Percentiles rank a stretch among this genome's conserved stretches.
Evolutionary conservation across 768 basidiomycete species (phyloP).

Genomic region (Dentipellis fragilis): DNA sequence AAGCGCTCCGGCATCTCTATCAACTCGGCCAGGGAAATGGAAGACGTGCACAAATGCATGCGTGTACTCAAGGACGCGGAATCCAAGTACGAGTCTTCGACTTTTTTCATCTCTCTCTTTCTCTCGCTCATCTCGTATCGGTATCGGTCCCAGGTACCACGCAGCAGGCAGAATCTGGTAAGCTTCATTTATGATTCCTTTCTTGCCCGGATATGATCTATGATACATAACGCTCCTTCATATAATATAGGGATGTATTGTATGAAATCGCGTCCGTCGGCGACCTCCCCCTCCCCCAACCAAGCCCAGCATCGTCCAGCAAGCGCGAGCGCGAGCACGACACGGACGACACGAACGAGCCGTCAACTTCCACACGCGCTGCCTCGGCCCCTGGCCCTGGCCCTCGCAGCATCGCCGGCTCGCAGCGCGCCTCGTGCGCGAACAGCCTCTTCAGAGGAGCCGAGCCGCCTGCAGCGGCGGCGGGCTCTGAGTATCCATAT

Average conservation of each 20-base stretch:
- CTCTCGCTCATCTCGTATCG: not conserved
- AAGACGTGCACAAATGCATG: constrained; percentile 16
- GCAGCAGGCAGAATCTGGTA: constrained; percentile 40
- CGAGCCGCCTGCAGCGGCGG: not conserved
- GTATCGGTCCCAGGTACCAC: constrained; percentile 39
- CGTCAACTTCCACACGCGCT: not conserved
- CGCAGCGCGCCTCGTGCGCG: too few species aligned
- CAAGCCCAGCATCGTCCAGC: constrained; percentile 37
- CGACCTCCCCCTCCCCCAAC: constrained; percentile 55
- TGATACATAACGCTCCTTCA: too few species aligned
- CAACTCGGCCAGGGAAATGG: constrained; percentile 11
- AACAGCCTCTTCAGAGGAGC: not conserved
- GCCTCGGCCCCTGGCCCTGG: too few species aligned
- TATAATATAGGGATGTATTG: constrained; percentile 48
- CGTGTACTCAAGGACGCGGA: constrained; percentile 9
- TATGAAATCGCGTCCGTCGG: constrained; percentile 66
- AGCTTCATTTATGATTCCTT: constrained; percentile 6
- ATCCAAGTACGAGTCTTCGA: constrained; percentile 1
- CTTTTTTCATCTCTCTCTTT: not conserved
- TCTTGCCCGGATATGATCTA: too few species aligned
- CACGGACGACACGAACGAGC: constrained; percentile 22
- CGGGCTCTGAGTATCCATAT: constrained; percentile 2
- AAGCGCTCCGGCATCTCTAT: constrained; percentile 16
- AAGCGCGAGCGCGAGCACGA: constrained; percentile 61
- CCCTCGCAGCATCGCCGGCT: constrained; percentile 3